A percentile compares a stretch with the other conserved stretches of the same genome.
Evolutionary conservation across 2,329 filamentous ascomycete genomes (phyloP).

Genomic region (Nemania sp.): DNA sequence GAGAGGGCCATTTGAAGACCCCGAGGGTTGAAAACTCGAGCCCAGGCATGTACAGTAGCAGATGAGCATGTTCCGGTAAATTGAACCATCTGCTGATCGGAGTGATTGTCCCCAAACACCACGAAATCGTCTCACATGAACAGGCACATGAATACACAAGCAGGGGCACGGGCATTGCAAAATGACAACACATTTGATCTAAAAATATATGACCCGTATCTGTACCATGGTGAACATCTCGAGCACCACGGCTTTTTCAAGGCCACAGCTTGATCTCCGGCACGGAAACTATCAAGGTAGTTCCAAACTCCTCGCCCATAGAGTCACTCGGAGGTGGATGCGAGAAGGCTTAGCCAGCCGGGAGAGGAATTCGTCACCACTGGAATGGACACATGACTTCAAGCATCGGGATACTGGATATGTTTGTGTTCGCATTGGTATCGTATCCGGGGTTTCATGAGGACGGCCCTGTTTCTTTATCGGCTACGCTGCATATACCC

Average conservation of each 20-base stretch:
- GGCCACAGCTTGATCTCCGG: constrained; percentile 62
- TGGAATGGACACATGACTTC: constrained; percentile 12
- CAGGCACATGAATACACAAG: background rate
- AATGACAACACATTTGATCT: constrained; percentile 5
- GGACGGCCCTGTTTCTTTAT: constrained; percentile 34
- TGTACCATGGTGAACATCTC: constrained; percentile 63
- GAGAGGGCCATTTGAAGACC: constrained; percentile 2
- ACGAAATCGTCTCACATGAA: no score
- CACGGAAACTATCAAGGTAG: constrained; percentile 62
- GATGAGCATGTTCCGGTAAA: no score
- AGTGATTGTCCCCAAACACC: background rate
- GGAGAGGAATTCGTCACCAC: constrained; percentile 23
- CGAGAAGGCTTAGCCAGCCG: constrained; percentile 63
- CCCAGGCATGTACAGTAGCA: background rate
- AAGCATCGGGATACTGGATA: constrained; percentile 27
- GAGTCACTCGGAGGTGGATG: constrained; percentile 47
- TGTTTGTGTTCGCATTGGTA: constrained; percentile 35
- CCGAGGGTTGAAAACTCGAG: background rate
- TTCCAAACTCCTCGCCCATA: constrained; percentile 59
- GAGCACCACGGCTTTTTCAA: constrained; percentile 64
- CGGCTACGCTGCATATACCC: constrained; percentile 40
- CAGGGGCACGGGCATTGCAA: constrained; percentile 2
- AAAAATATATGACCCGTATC: constrained; percentile 66
- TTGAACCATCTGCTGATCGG: no score
- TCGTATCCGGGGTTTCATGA: constrained; percentile 29